phyloP scores from a whole-genome alignment of 148 eudicot species.

The Cornus florida region DNA sequence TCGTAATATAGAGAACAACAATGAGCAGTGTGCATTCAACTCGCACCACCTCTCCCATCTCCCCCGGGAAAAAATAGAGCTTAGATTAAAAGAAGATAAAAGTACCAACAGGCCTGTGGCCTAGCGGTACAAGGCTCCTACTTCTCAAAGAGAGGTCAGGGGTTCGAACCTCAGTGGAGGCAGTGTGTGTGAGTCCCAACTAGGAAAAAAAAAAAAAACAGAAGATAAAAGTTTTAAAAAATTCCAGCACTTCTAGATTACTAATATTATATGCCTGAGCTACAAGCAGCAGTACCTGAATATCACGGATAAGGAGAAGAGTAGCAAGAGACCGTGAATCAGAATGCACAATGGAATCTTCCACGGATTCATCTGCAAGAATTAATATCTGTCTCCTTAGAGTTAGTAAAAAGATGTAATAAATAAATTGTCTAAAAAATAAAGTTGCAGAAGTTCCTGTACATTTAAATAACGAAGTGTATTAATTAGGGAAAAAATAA shows the following conservation, averaged over 20 bases:
- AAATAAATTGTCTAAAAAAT: slow-evolving; percentile 1
- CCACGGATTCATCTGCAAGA: slow-evolving; percentile 98
- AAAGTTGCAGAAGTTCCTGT: not conserved
- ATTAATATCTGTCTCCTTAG: slow-evolving; percentile 78
- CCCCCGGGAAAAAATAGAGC: not conserved
- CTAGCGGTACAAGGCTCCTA: too few species aligned
- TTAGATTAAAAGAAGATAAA: not conserved
- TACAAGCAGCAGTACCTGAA: slow-evolving; percentile 53
- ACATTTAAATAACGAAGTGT: not conserved
- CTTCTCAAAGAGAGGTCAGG: too few species aligned
- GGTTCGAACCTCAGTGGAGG: too few species aligned
- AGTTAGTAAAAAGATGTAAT: slow-evolving; percentile 52
- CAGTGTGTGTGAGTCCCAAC: too few species aligned
- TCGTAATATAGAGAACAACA: not conserved
- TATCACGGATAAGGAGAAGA: slow-evolving; percentile 90
- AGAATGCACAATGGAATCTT: slow-evolving; percentile 90
- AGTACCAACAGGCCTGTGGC: too few species aligned
- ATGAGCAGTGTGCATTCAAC: not conserved
- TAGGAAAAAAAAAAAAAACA: too few species aligned
- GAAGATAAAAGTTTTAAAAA: not conserved
- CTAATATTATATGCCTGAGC: not conserved
- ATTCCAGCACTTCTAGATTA: not conserved
- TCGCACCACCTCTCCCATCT: not conserved
- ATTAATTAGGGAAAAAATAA: not conserved
- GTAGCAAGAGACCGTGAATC: slow-evolving; percentile 94